phyloP scores from a whole-genome alignment of 2,329 filamentous ascomycete species.

The Fusarium piperis region DNA sequence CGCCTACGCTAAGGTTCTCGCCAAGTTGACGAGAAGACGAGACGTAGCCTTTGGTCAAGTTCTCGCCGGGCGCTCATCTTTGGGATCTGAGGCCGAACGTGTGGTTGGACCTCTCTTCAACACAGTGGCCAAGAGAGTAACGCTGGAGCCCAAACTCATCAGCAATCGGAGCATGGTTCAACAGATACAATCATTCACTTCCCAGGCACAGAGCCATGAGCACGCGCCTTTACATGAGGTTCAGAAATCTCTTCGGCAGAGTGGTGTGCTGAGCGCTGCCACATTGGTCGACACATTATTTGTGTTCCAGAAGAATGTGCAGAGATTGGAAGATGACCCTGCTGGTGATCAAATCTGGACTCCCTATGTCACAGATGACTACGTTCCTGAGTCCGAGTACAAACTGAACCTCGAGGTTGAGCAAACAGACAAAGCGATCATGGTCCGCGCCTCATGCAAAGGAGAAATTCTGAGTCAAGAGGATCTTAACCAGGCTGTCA shows the following conservation, averaged over 20 bases:
- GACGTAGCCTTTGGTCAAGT: background rate
- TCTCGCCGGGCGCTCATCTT: background rate
- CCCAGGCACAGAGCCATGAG: background rate
- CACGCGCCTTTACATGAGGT: background rate
- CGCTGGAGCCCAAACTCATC: background rate
- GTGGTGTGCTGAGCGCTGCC: background rate
- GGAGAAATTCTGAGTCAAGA: background rate
- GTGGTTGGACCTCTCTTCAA: background rate
- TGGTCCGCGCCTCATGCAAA: background rate
- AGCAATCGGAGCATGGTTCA: background rate
- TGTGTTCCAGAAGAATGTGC: background rate
- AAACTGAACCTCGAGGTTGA: background rate
- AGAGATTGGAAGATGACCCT: background rate
- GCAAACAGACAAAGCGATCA: background rate
- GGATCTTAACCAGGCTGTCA: background rate
- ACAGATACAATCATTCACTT: background rate
- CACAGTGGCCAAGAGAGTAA: background rate
- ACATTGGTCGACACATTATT: background rate
- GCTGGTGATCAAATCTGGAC: background rate
- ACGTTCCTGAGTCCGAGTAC: background rate
- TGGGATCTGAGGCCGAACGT: background rate
- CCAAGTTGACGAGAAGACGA: background rate
- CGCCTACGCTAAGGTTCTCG: background rate
- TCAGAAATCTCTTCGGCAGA: background rate
- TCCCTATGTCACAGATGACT: background rate